Base-by-base conservation (phyloP, 352 stramenopile genomes). In the Phytophthora citricola region DNA sequence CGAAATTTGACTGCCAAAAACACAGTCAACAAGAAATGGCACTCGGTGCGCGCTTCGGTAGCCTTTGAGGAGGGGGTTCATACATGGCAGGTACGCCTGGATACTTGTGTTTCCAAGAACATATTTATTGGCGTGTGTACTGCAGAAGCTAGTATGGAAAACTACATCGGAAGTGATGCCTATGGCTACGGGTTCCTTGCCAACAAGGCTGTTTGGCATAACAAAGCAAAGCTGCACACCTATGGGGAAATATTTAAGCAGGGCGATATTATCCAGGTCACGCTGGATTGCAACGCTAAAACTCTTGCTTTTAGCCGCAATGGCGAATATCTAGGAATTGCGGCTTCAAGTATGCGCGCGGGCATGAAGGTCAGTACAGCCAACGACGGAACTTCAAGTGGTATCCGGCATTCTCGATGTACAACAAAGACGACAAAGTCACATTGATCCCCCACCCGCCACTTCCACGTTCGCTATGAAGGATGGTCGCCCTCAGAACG, bases 191-290 rank as follows among this genome's bases (percentile, higher is more conserved):
- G 89, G 3, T 98, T 95, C 56, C 71, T 98, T 3, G 91, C 92
- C 1, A 98, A 97, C 68, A 97, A 94, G 39, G 91, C 92, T 0
- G 73, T 98, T 15, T 98, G 92, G 92, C 89, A 97, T 66, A 97
- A 97, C 77, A 98, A 98, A 59, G 81, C 69, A 40, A 97, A 97
- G 49, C 46, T 97, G 17, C 77, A 94, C 36, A 79, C 79, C 11
- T 98, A 98, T 58, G 91, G 92, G 22, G 92, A 97, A 36, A 93
- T 97, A 32, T 98, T 97, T 63, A 94, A 94, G 43, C 91, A 97
- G 58, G 87, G 90, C 15, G 93, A 98, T 56, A 29, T 85, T 5
- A 88, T 98, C 32, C 73, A 91, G 32, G 91, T 97, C 17, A 84
- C 77, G 7, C 62, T 98, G 2, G 85, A 98, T 46, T 90, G 95